Conservation (phyloP, 495 filamentous ascomycete genomes). For the Aspergillus saccharolyticus region DNA sequence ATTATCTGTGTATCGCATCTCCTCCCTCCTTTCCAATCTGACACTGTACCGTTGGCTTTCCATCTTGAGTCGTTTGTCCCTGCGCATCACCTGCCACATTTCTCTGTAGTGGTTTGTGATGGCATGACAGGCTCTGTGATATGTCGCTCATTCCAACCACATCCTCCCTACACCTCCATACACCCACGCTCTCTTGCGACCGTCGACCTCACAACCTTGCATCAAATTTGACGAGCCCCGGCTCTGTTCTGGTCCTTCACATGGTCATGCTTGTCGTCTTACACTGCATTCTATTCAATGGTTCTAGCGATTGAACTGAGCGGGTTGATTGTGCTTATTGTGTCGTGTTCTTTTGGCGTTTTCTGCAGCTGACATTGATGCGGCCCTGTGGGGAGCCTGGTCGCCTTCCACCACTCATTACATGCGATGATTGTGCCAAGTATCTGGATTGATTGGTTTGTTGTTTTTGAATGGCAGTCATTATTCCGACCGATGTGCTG, state of each 20-base stretch:
- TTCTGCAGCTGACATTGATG: conserved; percentile 15
- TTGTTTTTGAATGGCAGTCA: conserved; percentile 1
- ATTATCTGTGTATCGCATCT: conserved; percentile 9
- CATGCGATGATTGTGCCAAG: conserved; percentile 14
- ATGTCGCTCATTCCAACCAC: neutral
- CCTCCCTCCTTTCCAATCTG: conserved; percentile 2
- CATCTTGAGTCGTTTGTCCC: neutral
- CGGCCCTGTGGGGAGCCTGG: conserved; percentile 9
- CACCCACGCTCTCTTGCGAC: neutral
- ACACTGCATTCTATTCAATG: conserved; percentile 22
- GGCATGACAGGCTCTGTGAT: too few relatives aligned
- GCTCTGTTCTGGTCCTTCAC: conserved; percentile 15
- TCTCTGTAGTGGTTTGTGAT: too few relatives aligned
- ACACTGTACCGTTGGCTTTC: conserved; percentile 5
- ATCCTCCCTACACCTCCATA: neutral
- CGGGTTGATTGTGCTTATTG: conserved; percentile 22
- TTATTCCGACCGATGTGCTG: conserved; percentile 8
- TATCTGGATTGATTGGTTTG: conserved; percentile 10
- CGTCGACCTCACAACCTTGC: neutral
- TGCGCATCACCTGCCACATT: neutral
- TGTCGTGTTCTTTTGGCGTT: conserved; percentile 10
- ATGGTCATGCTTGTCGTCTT: conserved; percentile 6
- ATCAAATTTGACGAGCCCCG: conserved; percentile 7
- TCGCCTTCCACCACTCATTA: conserved; percentile 20
- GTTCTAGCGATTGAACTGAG: conserved; percentile 32